A percentile compares a stretch with the other conserved stretches of the same genome.
phyloP scores from a whole-genome alignment of 176 grass and related monocot genomes.

The Lolium multiflorum region DNA sequence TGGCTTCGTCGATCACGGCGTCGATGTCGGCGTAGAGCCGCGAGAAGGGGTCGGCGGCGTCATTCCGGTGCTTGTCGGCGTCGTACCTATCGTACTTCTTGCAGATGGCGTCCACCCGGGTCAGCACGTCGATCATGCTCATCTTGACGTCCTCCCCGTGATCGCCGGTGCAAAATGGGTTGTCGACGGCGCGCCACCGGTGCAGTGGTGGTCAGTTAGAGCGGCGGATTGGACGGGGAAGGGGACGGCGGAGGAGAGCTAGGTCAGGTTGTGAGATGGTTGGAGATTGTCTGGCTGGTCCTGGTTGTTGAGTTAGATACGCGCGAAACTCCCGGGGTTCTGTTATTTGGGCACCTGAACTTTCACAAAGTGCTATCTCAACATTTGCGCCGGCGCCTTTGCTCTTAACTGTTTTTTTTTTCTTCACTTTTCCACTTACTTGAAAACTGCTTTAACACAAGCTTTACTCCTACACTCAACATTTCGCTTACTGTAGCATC shows the following conservation, averaged over 20 bases:
- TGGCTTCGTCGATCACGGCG: slow-evolving; percentile 66
- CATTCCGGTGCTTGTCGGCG: slow-evolving; percentile 64
- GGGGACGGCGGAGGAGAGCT: neutral
- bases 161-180: neutral
- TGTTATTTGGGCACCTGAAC: neutral
- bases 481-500: no score
- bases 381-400: neutral
- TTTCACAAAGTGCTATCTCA: neutral
- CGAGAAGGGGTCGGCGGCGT: slow-evolving; percentile 74
- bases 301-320: neutral
- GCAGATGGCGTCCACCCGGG: slow-evolving; percentile 87
- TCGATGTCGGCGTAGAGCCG: slow-evolving; percentile 74
- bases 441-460: neutral
- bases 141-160: slow-evolving; percentile 38
- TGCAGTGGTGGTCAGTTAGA: no score
- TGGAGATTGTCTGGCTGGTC: neutral
- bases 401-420: neutral
- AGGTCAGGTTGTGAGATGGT: neutral
- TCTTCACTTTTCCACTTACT: neutral
- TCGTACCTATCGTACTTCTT: slow-evolving; percentile 96
- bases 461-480: neutral
- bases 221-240: neutral
- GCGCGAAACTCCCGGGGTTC: slow-evolving; percentile 4
- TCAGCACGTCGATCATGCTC: slow-evolving; percentile 85
- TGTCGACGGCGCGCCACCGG: no score